Conservation (phyloP, 2,329 filamentous ascomycete species). For the Aspergillus cejpii region DNA sequence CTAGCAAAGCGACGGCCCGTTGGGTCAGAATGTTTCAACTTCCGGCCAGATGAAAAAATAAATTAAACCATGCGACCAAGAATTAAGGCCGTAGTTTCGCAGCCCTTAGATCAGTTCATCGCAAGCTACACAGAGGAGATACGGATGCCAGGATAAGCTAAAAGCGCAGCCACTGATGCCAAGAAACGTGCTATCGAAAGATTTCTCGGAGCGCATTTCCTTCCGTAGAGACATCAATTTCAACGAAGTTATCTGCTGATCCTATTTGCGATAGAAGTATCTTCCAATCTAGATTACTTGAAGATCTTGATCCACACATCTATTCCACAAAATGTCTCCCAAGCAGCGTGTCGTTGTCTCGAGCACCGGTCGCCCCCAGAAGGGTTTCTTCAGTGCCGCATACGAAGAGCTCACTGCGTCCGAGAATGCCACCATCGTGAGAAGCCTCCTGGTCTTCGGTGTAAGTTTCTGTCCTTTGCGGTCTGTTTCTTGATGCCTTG, state of each 20-base stretch:
- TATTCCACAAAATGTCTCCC: conserved; percentile 50
- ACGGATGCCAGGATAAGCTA: conserved; percentile 27
- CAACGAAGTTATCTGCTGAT: background rate
- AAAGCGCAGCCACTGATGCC: conserved; percentile 27
- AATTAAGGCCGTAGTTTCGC: background rate
- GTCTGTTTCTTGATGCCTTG: background rate
- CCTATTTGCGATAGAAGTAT: conserved; percentile 4
- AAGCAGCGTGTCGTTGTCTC: conserved; percentile 53
- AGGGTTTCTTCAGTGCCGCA: conserved; percentile 51
- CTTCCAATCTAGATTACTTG: conserved; percentile 6
- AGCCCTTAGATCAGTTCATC: background rate
- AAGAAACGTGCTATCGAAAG: conserved; percentile 24
- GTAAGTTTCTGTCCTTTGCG: conserved; percentile 43
- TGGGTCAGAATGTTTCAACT: background rate
- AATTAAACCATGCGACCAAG: no score
- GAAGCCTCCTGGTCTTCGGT: conserved; percentile 61
- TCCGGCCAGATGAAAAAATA: background rate
- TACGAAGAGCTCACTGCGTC: conserved; percentile 59
- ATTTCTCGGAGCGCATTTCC: conserved; percentile 26
- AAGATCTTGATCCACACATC: conserved; percentile 2
- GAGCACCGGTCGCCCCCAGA: conserved; percentile 36
- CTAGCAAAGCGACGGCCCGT: conserved; percentile 2
- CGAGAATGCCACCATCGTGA: conserved; percentile 63
- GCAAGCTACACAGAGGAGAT: conserved; percentile 17
- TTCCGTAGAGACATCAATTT: conserved; percentile 4